Evolutionary conservation across 495 filamentous ascomycete species (phyloP), one percentile per base, ranked within the genome.

Genomic region (Penicillium desertorum): DNA sequence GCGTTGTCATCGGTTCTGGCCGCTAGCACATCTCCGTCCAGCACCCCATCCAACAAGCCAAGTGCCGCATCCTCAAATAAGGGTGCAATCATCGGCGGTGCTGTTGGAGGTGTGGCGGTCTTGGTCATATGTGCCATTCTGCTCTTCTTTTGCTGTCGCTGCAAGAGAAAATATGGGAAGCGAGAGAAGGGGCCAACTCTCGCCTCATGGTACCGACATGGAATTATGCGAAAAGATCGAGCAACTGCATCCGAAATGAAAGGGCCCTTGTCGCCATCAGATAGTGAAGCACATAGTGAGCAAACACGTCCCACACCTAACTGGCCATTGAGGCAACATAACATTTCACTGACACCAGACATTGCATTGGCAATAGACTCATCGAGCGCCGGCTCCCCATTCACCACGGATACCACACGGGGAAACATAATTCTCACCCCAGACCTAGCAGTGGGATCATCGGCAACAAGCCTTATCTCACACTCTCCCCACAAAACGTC

Each of bases 21-120:
- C 8, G 52, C 19, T 2, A 34, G 27, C 27, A 5, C 48, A 1
- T 56, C 48, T 48, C 17, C 48, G 16, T 22, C 47, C 45, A 37
- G 5, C 11, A 55, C 50, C 20, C 22, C 65, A 42, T 30, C 53
- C n/a, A 51, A 23, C 23, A 45, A n/a, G 6, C 44, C 32, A 22
- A 53, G 22, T 41, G 41, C 55, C 5, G 12, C 45, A 9, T 43
- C 39, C 32, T 53, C 51, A 17, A 64, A 39, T 30, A 60, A 53
- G 23, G 45, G 27, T 7, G 62, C 52, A 3, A 50, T 70, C 22
- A 71, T 76, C 45, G 74, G 73, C 25, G 73, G 63, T 2, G 59
- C 63, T 7, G 45, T 72, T 0, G 73, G 66, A 30, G 67, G 65
- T 0, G 29, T 69, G 0, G 41, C 54, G 25, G 69, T 43, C 6